These are phyloP conservation scores for Euphorbia lathyris DNA, from an alignment of 345 rosid genomes.

Conservation along the genomic window DNA sequence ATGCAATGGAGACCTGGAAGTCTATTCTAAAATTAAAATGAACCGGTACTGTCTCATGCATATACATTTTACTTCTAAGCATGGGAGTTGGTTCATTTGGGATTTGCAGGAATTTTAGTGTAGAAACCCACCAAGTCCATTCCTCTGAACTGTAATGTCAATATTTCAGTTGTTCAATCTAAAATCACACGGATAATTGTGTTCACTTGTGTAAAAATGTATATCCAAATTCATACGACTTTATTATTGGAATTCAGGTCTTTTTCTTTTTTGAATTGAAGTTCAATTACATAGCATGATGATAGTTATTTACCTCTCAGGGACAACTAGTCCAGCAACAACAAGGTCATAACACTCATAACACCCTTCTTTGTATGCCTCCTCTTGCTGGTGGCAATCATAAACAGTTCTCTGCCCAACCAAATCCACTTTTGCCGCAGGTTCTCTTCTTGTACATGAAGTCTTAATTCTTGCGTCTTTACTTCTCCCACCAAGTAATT, in stretches of 20 bases:
- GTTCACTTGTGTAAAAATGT: neutral
- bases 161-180: neutral
- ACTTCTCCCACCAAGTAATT: slow-evolving; percentile 2
- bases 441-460: slow-evolving; percentile 34
- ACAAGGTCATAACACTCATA: slow-evolving; percentile 38
- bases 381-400: slow-evolving; percentile 70
- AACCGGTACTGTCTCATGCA: slow-evolving; percentile 41
- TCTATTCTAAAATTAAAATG: slow-evolving; percentile 81
- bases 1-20: slow-evolving; percentile 93
- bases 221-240: neutral
- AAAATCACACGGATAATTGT: neutral
- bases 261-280: neutral
- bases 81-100: neutral
- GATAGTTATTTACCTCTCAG: slow-evolving; percentile 19
- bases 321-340: slow-evolving; percentile 89
- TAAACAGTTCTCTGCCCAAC: slow-evolving; percentile 88
- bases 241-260: neutral
- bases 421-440: slow-evolving; percentile 79
- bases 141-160: neutral
- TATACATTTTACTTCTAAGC: neutral
- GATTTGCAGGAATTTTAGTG: neutral
- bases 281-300: neutral
- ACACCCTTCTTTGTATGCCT: slow-evolving; percentile 67
- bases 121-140: neutral
- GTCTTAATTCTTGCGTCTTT: slow-evolving; percentile 4